Percentiles rank a stretch among this genome's conserved stretches.
phyloP scores from a whole-genome alignment of 1,284 basidiomycete species.

The Inonotus hispidus region DNA sequence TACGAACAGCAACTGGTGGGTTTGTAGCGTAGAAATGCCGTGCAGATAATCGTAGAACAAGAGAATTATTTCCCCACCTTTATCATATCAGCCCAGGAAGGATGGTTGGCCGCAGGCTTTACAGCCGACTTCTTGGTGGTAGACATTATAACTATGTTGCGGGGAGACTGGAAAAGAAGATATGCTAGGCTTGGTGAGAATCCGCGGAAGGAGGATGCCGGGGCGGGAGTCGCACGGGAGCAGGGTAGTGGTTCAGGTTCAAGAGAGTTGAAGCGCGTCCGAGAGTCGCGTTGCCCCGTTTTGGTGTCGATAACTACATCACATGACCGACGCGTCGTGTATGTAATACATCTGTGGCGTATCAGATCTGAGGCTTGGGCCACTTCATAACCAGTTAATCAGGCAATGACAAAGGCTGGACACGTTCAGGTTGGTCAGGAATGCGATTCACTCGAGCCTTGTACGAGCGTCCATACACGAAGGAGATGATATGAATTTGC shows the following conservation, averaged over 20 bases:
- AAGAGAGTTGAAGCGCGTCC: slow-evolving; percentile 15
- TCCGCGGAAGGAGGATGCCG: neutral
- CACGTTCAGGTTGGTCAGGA: too few relatives aligned
- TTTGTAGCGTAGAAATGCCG: neutral
- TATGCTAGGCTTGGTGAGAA: too few relatives aligned
- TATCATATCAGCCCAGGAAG: slow-evolving; percentile 50
- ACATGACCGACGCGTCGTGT: slow-evolving; percentile 7
- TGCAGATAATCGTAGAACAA: neutral
- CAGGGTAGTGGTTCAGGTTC: slow-evolving; percentile 14
- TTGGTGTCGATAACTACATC: slow-evolving; percentile 6
- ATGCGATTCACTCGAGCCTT: too few relatives aligned
- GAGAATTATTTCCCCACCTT: slow-evolving; percentile 34
- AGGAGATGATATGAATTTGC: too few relatives aligned
- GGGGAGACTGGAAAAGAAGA: neutral
- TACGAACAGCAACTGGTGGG: too few relatives aligned
- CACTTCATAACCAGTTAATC: too few relatives aligned
- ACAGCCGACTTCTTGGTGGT: slow-evolving; percentile 30
- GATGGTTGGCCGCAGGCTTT: slow-evolving; percentile 33
- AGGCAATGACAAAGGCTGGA: too few relatives aligned
- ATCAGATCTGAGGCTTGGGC: too few relatives aligned
- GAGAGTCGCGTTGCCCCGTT: slow-evolving; percentile 1
- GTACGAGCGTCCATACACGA: too few relatives aligned
- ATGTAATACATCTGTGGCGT: neutral
- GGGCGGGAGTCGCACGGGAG: neutral
- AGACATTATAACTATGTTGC: slow-evolving; percentile 11